Evolutionary conservation across 1,139 yeast species (phyloP), one percentile per base, ranked within the genome.

Genomic region (Candida sp.): DNA sequence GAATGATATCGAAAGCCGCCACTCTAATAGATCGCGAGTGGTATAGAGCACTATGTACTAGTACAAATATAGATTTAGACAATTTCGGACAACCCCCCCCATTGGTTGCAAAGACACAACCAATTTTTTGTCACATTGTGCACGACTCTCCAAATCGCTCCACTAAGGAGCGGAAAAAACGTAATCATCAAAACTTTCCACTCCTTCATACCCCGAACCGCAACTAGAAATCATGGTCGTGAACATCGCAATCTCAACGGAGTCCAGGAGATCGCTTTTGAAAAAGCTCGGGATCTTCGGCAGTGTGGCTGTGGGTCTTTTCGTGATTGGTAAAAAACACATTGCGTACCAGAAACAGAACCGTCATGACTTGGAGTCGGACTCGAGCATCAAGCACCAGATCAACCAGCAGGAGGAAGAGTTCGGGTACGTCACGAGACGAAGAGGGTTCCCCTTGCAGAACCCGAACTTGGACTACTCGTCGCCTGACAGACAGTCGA

Each of bases 401-500:
- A 25, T 38, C 8, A 34, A 28, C 17, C 40, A 42, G 4, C 65
- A 62, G 33, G 58, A 61, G 12, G 63, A 70, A 46, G 79, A 76
- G 56, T 75, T 75, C 52, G 63, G 64, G 7, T 53, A 61, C 26
- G 56, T 57, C 12, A 58, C 64, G n/a, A 61, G 57, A 50, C 62
- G 72, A 51, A 79, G 77, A 7, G 81, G 81, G 1, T 66, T 70
- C 47, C 77, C 77, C 3, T 47, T 54, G 33, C 61, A 62, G 54
- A 69, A 66, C 53, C 72, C 69, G n/a, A 62, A 61, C 22, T 59
- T 65, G 48, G 70, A 64, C 30, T 52, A 52, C 43, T 38, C 58
- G 33, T 56, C 58, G 31, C 46, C 49, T 26, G 51, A 58, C 11
- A 68, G 92, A 55, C 83, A 83, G 54, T 82, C 87, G 50, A 83